These are phyloP conservation scores for Talaromyces stipitatus DNA, from an alignment of 495 filamentous ascomycete species.

Conservation along the genomic window DNA sequence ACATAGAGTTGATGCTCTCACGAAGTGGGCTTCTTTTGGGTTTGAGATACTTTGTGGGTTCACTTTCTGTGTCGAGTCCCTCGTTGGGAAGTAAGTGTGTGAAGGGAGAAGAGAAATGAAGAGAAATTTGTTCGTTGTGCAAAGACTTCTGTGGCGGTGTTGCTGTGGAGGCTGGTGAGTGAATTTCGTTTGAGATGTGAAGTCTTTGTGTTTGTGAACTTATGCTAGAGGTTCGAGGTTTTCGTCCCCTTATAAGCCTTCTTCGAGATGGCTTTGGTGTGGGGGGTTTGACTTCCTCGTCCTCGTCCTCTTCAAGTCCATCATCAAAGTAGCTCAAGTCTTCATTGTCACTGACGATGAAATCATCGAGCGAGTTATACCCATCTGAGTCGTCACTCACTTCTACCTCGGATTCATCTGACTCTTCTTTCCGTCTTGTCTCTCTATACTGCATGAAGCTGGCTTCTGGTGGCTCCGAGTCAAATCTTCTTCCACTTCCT, in stretches of 20 bases:
- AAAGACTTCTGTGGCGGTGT: not conserved
- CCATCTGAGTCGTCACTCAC: constrained; percentile 19
- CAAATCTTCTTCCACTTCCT: constrained; percentile 3
- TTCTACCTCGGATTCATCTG: constrained; percentile 1
- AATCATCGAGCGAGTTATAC: constrained; percentile 33
- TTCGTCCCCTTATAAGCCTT: constrained; percentile 29
- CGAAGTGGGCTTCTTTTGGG: constrained; percentile 1
- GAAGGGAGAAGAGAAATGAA: not conserved
- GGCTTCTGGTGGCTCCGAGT: not conserved
- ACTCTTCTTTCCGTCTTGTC: not conserved
- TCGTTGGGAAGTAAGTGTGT: not conserved
- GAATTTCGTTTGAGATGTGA: constrained; percentile 17
- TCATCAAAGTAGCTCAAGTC: constrained; percentile 32
- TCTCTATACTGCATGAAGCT: constrained; percentile 5
- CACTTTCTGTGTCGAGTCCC: not conserved
- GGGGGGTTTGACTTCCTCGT: constrained; percentile 11
- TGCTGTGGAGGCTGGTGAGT: not conserved
- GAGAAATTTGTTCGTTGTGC: not conserved
- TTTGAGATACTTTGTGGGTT: not conserved
- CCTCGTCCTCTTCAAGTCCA: constrained; percentile 21
- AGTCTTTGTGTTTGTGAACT: constrained; percentile 11
- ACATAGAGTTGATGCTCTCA: constrained; percentile 8
- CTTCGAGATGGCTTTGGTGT: constrained; percentile 15
- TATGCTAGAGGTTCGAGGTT: constrained; percentile 12
- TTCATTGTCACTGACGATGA: constrained; percentile 41